A percentile compares a stretch with the other conserved stretches of the same genome.
Conservation (phyloP, 768 basidiomycete species). For the Amanita polypyramis region DNA sequence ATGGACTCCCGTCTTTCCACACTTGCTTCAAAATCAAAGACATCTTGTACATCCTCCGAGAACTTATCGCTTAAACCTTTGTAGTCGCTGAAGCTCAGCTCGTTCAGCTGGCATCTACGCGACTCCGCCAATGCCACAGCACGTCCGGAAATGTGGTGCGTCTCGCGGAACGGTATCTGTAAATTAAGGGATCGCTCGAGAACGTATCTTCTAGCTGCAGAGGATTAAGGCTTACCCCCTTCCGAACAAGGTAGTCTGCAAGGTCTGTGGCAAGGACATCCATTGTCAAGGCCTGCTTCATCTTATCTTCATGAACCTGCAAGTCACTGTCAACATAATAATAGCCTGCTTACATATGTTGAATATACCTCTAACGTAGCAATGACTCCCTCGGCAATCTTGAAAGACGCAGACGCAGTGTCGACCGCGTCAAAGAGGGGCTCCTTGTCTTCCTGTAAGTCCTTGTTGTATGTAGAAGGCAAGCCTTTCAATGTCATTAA, state of each 20-base stretch:
- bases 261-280: slow-evolving; percentile 98
- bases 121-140: slow-evolving; percentile 93
- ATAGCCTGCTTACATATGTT: neutral
- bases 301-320: slow-evolving; percentile 83
- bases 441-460: slow-evolving; percentile 97
- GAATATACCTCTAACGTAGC: slow-evolving; percentile 67
- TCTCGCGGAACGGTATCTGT: slow-evolving; percentile 96
- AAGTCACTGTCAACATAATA: neutral
- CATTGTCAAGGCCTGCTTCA: slow-evolving; percentile 87
- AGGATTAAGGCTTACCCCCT: slow-evolving; percentile 60
- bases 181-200: neutral
- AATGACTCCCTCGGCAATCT: slow-evolving; percentile 92
- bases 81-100: slow-evolving; percentile 74
- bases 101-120: slow-evolving; percentile 68
- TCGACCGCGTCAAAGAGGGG: slow-evolving; percentile 92
- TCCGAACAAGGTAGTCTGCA: slow-evolving; percentile 96
- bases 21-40: slow-evolving; percentile 94
- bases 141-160: slow-evolving; percentile 95
- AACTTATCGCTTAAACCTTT: slow-evolving; percentile 69
- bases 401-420: slow-evolving; percentile 77
- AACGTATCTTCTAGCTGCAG: neutral
- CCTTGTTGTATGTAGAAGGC: slow-evolving; percentile 99
- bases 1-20: slow-evolving; percentile 90
- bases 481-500: slow-evolving; percentile 95
- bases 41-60: slow-evolving; percentile 63